Base-by-base conservation (phyloP, 306 rosid species). In the Luffa aegyptiaca region DNA sequence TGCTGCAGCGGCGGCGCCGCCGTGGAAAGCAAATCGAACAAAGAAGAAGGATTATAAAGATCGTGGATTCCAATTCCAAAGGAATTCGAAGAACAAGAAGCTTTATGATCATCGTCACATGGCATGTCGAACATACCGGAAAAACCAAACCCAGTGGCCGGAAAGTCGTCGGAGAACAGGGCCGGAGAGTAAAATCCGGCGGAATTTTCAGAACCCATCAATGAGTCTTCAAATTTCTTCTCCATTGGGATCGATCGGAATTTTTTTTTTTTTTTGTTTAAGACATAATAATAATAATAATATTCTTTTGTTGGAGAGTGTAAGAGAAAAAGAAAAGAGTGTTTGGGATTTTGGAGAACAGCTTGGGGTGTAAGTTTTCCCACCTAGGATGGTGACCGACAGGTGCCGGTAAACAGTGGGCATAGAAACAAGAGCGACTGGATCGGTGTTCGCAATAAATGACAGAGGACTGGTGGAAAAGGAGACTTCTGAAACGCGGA, bases 311-410 rank as follows among this genome's bases (percentile, higher is more conserved):
- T 64, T 78, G 80, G 37, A 65, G 80, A 73, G 76, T 76, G 58
- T 35, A 63, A 17, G 58, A 52, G 77, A 83, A 70, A 68, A 37
- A 63, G 78, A 82, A 26, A 0, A 68, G 33, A 39, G 80, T 79
- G 80, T 74, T 80, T 84, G 82, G 80, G 86, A 82, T 79, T 92
- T 91, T 91, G 95, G 97, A 85, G 84, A 89, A 90, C 93, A 89
- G 97, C 88, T 91, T 84, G 92, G 86, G 81, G 63, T 2, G 39
- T 77, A 85, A 49, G 87, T 86, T 88, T 87, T 92, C 91, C 92
- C 91, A 90, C 97, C 91, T 45, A 1, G 65, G 76, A 53, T 12
- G 42, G 3, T 44, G 81, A 92, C 97, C 79, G 93, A 62, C 93
- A 90, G 17, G 31, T 85, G 97, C 18, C 92, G 77, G 97, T 92